Evolutionary conservation across 1,284 basidiomycete genomes (phyloP).

Genomic region (Cryptococcus floricola): DNA sequence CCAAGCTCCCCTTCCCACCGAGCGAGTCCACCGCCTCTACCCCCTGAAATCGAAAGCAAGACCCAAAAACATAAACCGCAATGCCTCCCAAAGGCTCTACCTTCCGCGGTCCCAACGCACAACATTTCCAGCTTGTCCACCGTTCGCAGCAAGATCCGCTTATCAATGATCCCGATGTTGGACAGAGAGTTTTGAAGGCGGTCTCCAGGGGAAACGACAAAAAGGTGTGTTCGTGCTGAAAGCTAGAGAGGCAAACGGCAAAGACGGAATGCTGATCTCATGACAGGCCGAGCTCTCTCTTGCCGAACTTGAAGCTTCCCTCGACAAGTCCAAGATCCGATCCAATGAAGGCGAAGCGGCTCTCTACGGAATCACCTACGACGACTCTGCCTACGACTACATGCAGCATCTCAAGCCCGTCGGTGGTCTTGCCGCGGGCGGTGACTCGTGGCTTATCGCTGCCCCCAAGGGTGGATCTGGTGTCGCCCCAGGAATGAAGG

Average conservation of each 20-base stretch:
- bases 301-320: slow-evolving; percentile 55
- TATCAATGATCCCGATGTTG: slow-evolving; percentile 87
- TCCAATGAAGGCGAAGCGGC: slow-evolving; percentile 75
- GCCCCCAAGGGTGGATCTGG: slow-evolving; percentile 57
- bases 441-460: slow-evolving; percentile 59
- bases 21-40: neutral
- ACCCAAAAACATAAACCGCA: slow-evolving; percentile 5
- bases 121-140: slow-evolving; percentile 96
- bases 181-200: slow-evolving; percentile 80
- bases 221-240: slow-evolving; percentile 20
- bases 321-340: slow-evolving; percentile 36
- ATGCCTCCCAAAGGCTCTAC: slow-evolving; percentile 60
- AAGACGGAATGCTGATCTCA: neutral
- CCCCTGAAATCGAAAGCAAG: neutral
- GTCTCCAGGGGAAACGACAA: slow-evolving; percentile 70
- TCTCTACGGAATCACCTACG: slow-evolving; percentile 87
- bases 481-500: slow-evolving; percentile 41
- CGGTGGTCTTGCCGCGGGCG: slow-evolving; percentile 62
- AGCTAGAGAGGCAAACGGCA: neutral
- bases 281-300: slow-evolving; percentile 45
- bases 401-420: slow-evolving; percentile 89
- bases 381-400: slow-evolving; percentile 98
- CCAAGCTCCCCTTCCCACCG: neutral
- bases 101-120: slow-evolving; percentile 80
- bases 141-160: slow-evolving; percentile 93